Base-by-base conservation (phyloP, 2,329 filamentous ascomycete species). In the Tolypocladium pustulatum region DNA sequence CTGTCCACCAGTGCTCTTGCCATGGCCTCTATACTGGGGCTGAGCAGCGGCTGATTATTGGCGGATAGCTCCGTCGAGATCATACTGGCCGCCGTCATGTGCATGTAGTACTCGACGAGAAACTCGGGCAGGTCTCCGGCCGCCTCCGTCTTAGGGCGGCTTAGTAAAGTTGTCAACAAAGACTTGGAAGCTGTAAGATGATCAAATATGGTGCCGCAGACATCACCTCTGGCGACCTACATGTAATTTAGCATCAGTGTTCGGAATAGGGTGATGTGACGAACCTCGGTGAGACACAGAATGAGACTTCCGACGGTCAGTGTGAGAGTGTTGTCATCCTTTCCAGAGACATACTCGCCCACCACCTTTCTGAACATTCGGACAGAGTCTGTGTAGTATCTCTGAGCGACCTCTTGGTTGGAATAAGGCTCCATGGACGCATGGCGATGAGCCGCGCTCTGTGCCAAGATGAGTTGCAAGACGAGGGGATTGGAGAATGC, bases 41-140 rank as follows among this genome's bases (percentile, higher is more conserved):
- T 71, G 15, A 73, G 63, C 4, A 72, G 64, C 0, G 68, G 62
- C n/a, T 71, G 67, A 0, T 65, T 65, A 20, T 61, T 64, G 38
- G 69, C 63, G n/a, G 66, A 63, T 0, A 67, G 64, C 53, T 74
- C 60, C 37, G 76, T 73, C 0, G 77, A 77, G 52, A 79, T 76
- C 72, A 79, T 77, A 63, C 76, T 78, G 8, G 75, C 72, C 4
- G 74, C 71, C 4, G 75, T 72, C 53, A 76, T 78, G 64, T 79
- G 77, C 60, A 76, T 72, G 60, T 78, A 79, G 43, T 78, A 79
- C 64, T 79, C 77, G 53, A 78, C 71, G 3, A 79, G 71, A 55
- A 78, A 78, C 34, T 76, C 72, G 34, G 73, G 71, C 3, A 79
- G 61, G 12, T 75, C 70, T 15, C 70, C 68, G 2, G 70, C 69